phyloP scores from a whole-genome alignment of 2,329 filamentous ascomycete species.

The Monosporascus sp. region DNA sequence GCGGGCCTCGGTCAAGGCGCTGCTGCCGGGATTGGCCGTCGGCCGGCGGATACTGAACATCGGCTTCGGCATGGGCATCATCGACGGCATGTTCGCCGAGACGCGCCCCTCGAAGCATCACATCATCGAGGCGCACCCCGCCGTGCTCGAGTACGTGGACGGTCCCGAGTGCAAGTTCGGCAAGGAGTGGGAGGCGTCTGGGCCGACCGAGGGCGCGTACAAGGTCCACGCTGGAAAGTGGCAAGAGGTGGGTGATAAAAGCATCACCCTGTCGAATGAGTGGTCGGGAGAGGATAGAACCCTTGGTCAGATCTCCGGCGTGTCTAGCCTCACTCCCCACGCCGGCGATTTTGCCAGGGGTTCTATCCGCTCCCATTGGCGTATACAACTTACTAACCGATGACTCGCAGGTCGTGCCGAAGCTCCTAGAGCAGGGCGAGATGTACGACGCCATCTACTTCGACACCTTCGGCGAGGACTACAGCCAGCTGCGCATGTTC shows the following conservation, averaged over 20 bases:
- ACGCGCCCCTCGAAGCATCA: slow-evolving; percentile 68
- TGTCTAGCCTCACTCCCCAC: too few species aligned
- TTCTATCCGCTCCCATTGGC: too few species aligned
- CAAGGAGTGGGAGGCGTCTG: slow-evolving; percentile 47
- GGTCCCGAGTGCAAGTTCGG: slow-evolving; percentile 47
- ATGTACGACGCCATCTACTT: slow-evolving; percentile 90
- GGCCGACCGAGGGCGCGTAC: slow-evolving; percentile 61
- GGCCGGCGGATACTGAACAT: slow-evolving; percentile 76
- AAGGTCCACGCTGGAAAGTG: slow-evolving; percentile 70
- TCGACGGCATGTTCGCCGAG: slow-evolving; percentile 70
- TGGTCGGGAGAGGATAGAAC: too few species aligned
- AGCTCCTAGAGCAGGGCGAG: slow-evolving; percentile 62
- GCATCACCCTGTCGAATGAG: too few species aligned
- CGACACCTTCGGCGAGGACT: slow-evolving; percentile 95
- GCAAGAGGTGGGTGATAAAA: slow-evolving; percentile 60
- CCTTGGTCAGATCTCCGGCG: too few species aligned
- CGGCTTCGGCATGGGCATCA: slow-evolving; percentile 87
- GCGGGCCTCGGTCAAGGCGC: slow-evolving; percentile 65
- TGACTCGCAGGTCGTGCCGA: slow-evolving; percentile 41
- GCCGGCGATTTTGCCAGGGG: too few species aligned
- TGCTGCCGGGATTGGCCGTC: slow-evolving; percentile 39
- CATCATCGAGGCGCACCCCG: slow-evolving; percentile 80
- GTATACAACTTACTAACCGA: not conserved
- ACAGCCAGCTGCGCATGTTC: slow-evolving; percentile 77
- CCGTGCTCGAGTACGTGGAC: slow-evolving; percentile 63